These are phyloP conservation scores for Penicillium egyptiacum DNA, from an alignment of 495 filamentous ascomycete species.

Conservation along the genomic window DNA sequence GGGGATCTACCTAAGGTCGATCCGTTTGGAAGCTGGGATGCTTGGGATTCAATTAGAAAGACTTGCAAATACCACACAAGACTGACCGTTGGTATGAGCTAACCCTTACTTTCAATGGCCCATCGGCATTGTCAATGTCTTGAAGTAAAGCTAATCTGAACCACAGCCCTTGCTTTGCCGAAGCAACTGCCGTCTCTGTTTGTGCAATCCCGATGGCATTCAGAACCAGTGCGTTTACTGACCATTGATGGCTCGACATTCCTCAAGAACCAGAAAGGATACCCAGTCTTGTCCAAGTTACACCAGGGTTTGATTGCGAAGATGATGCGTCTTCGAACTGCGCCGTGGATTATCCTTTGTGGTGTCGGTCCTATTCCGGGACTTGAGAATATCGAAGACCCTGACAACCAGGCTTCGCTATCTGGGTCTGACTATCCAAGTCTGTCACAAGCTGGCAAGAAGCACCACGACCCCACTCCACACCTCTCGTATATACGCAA, in stretches of 20 bases:
- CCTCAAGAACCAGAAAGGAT: slow-evolving; percentile 72
- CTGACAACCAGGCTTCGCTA: slow-evolving; percentile 34
- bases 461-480: slow-evolving; percentile 56
- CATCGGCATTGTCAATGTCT: not conserved
- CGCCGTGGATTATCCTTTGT: slow-evolving; percentile 78
- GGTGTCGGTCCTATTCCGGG: slow-evolving; percentile 70
- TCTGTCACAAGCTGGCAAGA: slow-evolving; percentile 59
- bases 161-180: slow-evolving; percentile 72
- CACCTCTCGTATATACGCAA: slow-evolving; percentile 82
- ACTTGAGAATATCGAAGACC: slow-evolving; percentile 42
- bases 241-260: slow-evolving; percentile 67
- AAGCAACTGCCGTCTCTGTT: slow-evolving; percentile 69
- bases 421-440: slow-evolving; percentile 62
- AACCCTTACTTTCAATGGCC: not conserved
- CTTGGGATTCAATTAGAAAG: slow-evolving; percentile 85
- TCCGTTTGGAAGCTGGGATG: slow-evolving; percentile 81
- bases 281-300: slow-evolving; percentile 75
- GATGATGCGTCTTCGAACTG: slow-evolving; percentile 78
- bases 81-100: slow-evolving; percentile 80
- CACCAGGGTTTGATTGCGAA: slow-evolving; percentile 77
- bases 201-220: slow-evolving; percentile 88
- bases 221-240: slow-evolving; percentile 83
- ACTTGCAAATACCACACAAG: slow-evolving; percentile 81
- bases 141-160: slow-evolving; percentile 4
- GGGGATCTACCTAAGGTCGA: slow-evolving; percentile 49